Evolutionary conservation across 2,329 filamentous ascomycete genomes (phyloP).

Genomic region (Aureobasidium zeae): DNA sequence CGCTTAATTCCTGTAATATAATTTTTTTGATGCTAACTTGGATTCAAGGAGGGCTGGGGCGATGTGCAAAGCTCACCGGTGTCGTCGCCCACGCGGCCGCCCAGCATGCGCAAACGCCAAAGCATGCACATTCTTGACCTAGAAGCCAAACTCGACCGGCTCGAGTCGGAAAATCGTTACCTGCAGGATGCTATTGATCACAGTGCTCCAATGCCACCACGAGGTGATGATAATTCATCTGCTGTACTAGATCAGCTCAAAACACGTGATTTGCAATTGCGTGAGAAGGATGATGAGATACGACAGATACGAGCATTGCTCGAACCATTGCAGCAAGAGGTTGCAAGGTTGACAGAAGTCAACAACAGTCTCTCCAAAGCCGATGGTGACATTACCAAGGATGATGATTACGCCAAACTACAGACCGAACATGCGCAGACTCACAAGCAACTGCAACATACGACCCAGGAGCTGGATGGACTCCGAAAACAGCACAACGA

Average conservation of each 20-base stretch:
- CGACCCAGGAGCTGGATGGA: constrained; percentile 59
- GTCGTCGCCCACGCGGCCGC: constrained; percentile 83
- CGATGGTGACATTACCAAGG: constrained; percentile 64
- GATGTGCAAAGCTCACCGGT: constrained; percentile 75
- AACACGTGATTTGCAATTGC: constrained; percentile 59
- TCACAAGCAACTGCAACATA: constrained; percentile 47
- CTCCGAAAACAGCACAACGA: constrained; percentile 55
- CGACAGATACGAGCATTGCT: constrained; percentile 70
- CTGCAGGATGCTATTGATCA: constrained; percentile 55
- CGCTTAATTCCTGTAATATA: no score
- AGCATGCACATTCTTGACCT: constrained; percentile 93
- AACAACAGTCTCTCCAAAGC: constrained; percentile 72
- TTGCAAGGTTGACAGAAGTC: constrained; percentile 68
- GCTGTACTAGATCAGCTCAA: constrained; percentile 46
- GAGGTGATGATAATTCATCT: constrained; percentile 44
- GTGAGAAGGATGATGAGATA: constrained; percentile 80
- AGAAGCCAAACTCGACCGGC: constrained; percentile 72
- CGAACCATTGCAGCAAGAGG: constrained; percentile 71
- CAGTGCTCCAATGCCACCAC: constrained; percentile 38
- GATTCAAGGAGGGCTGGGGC: constrained; percentile 76
- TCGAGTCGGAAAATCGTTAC: constrained; percentile 73
- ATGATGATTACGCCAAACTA: constrained; percentile 62
- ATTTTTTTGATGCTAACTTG: constrained; percentile 18
- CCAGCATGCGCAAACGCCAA: constrained; percentile 91
- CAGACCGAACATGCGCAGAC: constrained; percentile 53